Evolutionary conservation across 129 eudicot genomes (phyloP), one percentile per base, ranked within the genome.

Genomic region (Escallonia rubra): DNA sequence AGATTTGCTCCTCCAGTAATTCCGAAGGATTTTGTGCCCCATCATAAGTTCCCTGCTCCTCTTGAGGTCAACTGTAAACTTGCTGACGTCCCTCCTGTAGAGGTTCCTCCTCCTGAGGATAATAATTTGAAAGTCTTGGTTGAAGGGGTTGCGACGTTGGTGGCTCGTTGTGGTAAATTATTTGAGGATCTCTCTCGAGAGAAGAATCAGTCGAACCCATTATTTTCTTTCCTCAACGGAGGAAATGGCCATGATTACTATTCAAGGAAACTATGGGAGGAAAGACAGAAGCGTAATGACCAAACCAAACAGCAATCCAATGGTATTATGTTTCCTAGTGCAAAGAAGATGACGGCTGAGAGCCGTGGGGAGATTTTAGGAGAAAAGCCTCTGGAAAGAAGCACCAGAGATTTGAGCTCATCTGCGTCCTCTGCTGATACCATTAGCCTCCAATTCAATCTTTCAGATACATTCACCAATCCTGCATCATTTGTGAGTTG

Each of bases 121-220:
- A 82, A 82, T 56, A 81, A 75, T 70, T 79, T 86, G 39, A 93
- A 82, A 79, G 69, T 93, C 70, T 67, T 89, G 73, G 84, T 86
- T 14, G 96, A 93, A 65, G 99, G 99, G 43, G 91, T 93, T 75
- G 99, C 99, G 48, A 77, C 88, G 69, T 66, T 93, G 64, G 99
- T 93, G 46, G 95, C 99, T 76, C 96, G 99, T 64, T 93, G 92
- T 68, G 99, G 99, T 52, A 83, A 81, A 81, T 77, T 93, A 76
- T 89, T 93, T 70, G 99, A 93, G 88, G 93, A 93, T 77, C 87
- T 93, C 59, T 89, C 95, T 6, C 65, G 95, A 62, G 96, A 89
- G 90, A 93, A 93, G 82, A 89, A 93, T 72, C 91, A 85, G 61
- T 82, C 92, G 10, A 89, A 93, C 70, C 92, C 95, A 52, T 50